Conservation (phyloP, 345 rosid species). For the Fremontodendron californicum region DNA sequence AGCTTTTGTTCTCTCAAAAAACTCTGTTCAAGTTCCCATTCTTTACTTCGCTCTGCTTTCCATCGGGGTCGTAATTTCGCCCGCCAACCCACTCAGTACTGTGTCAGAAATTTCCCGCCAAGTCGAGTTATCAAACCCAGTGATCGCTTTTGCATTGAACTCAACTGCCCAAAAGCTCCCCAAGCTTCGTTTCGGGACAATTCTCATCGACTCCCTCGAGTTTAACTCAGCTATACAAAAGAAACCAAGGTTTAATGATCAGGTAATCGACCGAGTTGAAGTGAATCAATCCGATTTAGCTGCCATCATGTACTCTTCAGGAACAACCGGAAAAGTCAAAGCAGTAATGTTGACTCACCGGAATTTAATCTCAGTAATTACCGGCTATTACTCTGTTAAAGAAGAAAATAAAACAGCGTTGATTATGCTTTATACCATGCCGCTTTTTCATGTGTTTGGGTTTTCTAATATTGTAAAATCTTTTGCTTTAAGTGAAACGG, state of each 20-base stretch:
- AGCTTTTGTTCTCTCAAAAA: constrained; percentile 24
- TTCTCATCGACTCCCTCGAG: constrained; percentile 32
- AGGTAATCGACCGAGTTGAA: not conserved
- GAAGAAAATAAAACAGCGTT: not conserved
- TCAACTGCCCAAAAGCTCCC: constrained; percentile 23
- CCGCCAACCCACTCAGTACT: constrained; percentile 27
- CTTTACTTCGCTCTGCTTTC: constrained; percentile 31
- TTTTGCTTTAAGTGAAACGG: not conserved
- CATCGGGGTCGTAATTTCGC: constrained; percentile 28
- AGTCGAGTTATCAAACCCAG: constrained; percentile 20
- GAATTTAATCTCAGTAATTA: constrained; percentile 14
- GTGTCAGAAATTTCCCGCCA: constrained; percentile 19
- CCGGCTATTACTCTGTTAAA: no score
- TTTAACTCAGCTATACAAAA: constrained; percentile 9
- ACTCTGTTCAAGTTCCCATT: constrained; percentile 21
- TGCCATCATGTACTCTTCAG: constrained; percentile 36
- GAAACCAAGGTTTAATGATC: not conserved
- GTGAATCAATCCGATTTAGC: constrained; percentile 31
- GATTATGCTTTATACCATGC: not conserved
- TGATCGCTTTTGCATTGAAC: constrained; percentile 29
- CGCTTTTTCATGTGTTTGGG: not conserved
- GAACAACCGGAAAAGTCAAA: constrained; percentile 38
- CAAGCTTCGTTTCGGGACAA: constrained; percentile 4
- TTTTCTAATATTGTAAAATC: not conserved
- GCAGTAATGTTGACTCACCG: constrained; percentile 40